These are phyloP conservation scores for Gastrodia elata DNA, from an alignment of 106 monocot genomes.

Conservation along the genomic window DNA sequence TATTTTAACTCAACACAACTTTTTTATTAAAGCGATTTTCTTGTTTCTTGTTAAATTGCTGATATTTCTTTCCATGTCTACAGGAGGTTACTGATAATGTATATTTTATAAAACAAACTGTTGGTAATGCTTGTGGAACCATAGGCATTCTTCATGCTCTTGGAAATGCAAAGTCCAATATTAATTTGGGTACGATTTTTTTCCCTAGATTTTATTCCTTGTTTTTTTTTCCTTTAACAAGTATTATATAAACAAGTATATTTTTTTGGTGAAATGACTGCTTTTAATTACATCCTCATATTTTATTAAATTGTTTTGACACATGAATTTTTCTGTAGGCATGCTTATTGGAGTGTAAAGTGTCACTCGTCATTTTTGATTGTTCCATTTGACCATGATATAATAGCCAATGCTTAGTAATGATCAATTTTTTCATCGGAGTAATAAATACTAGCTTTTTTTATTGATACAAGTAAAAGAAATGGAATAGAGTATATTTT, in stretches of 20 bases:
- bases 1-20: neutral
- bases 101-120: conserved; percentile 61
- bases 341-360: neutral
- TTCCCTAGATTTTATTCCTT: neutral
- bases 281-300: neutral
- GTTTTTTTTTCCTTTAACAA: neutral
- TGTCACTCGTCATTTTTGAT: neutral
- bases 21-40: neutral
- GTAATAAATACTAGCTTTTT: neutral
- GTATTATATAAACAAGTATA: neutral
- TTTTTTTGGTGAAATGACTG: neutral
- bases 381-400: neutral
- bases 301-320: neutral
- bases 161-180: conserved; percentile 51
- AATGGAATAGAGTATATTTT: neutral
- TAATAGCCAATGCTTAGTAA: neutral
- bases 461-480: neutral
- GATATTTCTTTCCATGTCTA: conserved; percentile 3
- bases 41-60: neutral
- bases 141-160: conserved; percentile 69
- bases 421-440: neutral
- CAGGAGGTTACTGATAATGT: conserved; percentile 40
- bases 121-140: conserved; percentile 76
- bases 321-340: neutral
- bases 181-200: conserved; percentile 36